Evolutionary conservation across 2,329 filamentous ascomycete genomes (phyloP), one percentile per base, ranked within the genome.

Genomic region (Tolypocladium amazonense): DNA sequence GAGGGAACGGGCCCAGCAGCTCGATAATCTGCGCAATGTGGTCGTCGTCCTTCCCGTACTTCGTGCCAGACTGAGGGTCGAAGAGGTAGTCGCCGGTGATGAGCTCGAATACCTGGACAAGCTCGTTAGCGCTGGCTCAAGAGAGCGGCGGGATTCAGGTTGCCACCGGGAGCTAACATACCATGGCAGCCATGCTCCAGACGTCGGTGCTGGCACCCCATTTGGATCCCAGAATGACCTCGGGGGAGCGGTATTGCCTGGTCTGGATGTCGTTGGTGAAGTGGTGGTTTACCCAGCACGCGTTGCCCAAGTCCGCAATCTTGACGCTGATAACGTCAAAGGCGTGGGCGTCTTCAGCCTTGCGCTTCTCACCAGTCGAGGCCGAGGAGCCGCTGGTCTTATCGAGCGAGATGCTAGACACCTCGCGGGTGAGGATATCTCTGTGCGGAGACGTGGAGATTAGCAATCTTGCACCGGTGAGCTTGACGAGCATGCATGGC

Each of bases 251-350:
- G 75, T 99, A 99, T 76, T 99, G 94, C 69, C 94, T 84, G 11
- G 94, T 99, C 73, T 99, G 94, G 69, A 99, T 99, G 72, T 99
- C 94, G 72, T 99, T 97, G 70, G 94, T 99, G 76, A 99, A 99
- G 75, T 99, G 94, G 72, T 99, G 94, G 65, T 92, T 92, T 35
- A 96, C 92, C 94, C 94, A 99, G 78, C 94, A 99, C 25, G 94
- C 94, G 72, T 99, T 99, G 62, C 94, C 94, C 59, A 99, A 80
- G 79, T 99, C 94, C 50, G 94, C 94, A 77, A 99, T 99, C 79
- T 99, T 99, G 73, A 99, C 94, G 39, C 93, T 97, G 68, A 99
- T 97, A 65, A 92, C 88, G 64, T 92, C 89, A 66, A 79, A 68
- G 66, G 75, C 69, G 70, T 79, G 71, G 60, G 76, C 76, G 64